A percentile compares a stretch with the other conserved stretches of the same genome.
These are phyloP conservation scores for Pugionium dolabratum DNA, from an alignment of 345 rosid genomes.

Conservation along the genomic window DNA sequence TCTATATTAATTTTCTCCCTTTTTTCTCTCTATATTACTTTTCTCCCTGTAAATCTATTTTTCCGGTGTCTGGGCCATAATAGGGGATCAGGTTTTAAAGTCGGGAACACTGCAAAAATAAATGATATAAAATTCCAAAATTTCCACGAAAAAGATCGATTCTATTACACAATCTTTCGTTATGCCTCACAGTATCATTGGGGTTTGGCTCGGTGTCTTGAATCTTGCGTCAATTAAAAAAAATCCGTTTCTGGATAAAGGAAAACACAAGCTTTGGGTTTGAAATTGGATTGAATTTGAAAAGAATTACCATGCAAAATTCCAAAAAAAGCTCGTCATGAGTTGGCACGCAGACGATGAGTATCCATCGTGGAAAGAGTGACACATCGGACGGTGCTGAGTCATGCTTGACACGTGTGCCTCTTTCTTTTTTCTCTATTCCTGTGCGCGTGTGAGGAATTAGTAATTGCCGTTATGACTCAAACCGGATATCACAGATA, in stretches of 20 bases:
- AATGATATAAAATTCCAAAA: constrained; percentile 6
- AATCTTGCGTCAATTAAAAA: constrained; percentile 7
- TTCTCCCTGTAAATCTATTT: constrained; percentile 15
- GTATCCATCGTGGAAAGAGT: constrained; percentile 29
- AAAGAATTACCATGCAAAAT: constrained; percentile 24
- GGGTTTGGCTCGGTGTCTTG: background rate
- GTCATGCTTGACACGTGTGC: constrained; percentile 32
- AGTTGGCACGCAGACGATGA: constrained; percentile 33
- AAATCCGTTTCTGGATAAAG: constrained; percentile 20
- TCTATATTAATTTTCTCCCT: background rate
- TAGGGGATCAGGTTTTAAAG: constrained; percentile 40
- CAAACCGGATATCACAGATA: constrained; percentile 30
- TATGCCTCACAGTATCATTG: background rate
- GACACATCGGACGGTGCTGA: constrained; percentile 44
- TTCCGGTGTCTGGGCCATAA: constrained; percentile 29
- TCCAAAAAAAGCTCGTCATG: constrained; percentile 27
- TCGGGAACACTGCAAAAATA: constrained; percentile 9
- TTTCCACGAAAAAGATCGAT: background rate
- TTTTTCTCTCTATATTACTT: constrained; percentile 2
- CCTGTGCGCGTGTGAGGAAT: constrained; percentile 15
- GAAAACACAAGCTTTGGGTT: constrained; percentile 29
- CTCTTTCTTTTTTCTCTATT: background rate
- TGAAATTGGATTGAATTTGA: constrained; percentile 27
- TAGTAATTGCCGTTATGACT: constrained; percentile 1
- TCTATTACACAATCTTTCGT: constrained; percentile 6